Percentiles rank a stretch among this genome's conserved stretches.
phyloP scores from a whole-genome alignment of 179 eudicot species.

The Beta corolliflora region DNA sequence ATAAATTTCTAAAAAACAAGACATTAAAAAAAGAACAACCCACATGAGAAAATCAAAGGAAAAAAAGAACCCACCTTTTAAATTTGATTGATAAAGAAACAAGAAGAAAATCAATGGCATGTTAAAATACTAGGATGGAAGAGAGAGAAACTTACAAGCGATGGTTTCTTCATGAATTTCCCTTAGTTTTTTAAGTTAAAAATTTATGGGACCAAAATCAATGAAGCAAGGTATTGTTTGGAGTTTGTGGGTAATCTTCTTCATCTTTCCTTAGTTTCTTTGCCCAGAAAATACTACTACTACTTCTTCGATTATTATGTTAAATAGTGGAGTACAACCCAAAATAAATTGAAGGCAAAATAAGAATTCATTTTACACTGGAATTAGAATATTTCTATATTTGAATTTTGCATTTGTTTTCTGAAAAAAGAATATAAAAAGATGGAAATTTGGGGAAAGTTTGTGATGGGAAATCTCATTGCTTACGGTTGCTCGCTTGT shows the following conservation, averaged over 20 bases:
- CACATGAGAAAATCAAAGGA: neutral
- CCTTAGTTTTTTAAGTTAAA: neutral
- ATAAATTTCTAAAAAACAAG: neutral
- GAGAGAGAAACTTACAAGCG: constrained; percentile 36
- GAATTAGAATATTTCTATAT: neutral
- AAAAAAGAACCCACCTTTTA: constrained; percentile 20
- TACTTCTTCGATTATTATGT: constrained; percentile 15
- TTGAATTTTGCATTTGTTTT: neutral
- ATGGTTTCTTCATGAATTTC: constrained; percentile 26
- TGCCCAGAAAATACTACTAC: constrained; percentile 37
- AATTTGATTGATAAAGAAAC: constrained; percentile 8
- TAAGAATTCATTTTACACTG: no score
- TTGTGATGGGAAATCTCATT: neutral
- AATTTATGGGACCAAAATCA: constrained; percentile 11
- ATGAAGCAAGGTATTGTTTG: constrained; percentile 37
- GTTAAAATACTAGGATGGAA: constrained; percentile 3
- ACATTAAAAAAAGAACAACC: constrained; percentile 2
- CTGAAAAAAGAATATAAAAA: neutral
- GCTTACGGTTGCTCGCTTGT: neutral
- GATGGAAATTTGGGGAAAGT: neutral
- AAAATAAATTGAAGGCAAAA: no score
- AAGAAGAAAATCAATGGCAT: constrained; percentile 5
- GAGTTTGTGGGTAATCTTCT: neutral
- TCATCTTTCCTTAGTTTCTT: constrained; percentile 30
- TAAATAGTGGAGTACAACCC: no score